Base-by-base conservation (phyloP, 257 asterid genomes). In the Solanum pimpinellifolium region DNA sequence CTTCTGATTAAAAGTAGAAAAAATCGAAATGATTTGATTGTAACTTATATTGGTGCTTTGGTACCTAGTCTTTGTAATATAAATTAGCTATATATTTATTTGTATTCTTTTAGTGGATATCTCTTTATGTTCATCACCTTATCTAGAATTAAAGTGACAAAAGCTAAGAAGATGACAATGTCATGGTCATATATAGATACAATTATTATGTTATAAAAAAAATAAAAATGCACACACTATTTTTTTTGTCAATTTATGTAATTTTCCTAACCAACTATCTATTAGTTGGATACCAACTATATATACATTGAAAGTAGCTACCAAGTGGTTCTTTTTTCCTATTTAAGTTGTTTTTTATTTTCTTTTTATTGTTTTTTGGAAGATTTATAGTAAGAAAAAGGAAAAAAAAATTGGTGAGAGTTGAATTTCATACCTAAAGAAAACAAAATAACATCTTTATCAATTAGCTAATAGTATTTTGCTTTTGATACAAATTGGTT, bases 11-110 rank as follows among this genome's bases (percentile, higher is more conserved):
- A 59, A 59, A 20, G 11, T 8, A 8, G 20, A 59, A 59, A 59
- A 20, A 5, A 59, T 1, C 0, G 3, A 5, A 59, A 59, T 59
- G 0, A 59, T 59, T 59, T 2, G 5, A 56, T 11, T 1, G 2
- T 20, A 3, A 7, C 11, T 56, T 1, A 56, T 56, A 56, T 56
- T 0, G 1, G 5, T 56, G 66, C 66, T 56, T 56, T 56, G 20
- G 25, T 56, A 20, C 65, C 68, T 59, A 59, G 4, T 59, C 21
- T 59, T 0, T 21, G 21, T 59, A 59, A 21, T 59, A 56, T 56
- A 56, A 56, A 56, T 56, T 56, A 56, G 11, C 66, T 20, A 56
- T 56, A 20, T 11, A 56, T 56, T 56, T 56, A 56, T 56, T 56
- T 56, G 25, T 7, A 20, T 56, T 7, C 7, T 56, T 56, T 56